These are phyloP conservation scores for Rhodosporidiobolus odoratus DNA, from an alignment of 768 basidiomycete genomes.

Conservation along the genomic window DNA sequence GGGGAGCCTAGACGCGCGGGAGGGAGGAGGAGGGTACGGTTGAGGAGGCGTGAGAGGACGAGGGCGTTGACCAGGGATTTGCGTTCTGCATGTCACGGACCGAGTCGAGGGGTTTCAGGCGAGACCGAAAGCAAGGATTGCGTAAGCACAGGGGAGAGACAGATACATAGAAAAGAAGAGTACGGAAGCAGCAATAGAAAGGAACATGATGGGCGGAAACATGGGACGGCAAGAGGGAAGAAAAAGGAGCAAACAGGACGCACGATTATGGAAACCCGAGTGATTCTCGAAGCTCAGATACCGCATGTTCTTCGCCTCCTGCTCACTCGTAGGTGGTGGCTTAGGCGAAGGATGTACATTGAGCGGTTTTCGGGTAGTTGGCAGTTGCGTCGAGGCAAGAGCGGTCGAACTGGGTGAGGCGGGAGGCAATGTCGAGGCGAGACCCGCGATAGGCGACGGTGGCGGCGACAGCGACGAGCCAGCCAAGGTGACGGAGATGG, in stretches of 20 bases:
- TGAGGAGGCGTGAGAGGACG: slow-evolving; percentile 22
- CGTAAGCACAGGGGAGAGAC: too few relatives aligned
- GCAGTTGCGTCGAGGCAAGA: too few relatives aligned
- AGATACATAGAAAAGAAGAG: neutral
- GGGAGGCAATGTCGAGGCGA: too few relatives aligned
- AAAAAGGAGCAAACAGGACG: neutral
- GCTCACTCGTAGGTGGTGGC: neutral
- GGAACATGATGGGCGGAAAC: too few relatives aligned
- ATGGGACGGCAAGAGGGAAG: neutral
- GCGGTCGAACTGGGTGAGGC: too few relatives aligned
- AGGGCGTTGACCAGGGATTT: slow-evolving; percentile 36
- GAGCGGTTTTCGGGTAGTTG: neutral
- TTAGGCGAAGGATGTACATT: slow-evolving; percentile 9
- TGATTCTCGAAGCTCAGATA: slow-evolving; percentile 17
- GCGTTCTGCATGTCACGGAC: slow-evolving; percentile 9
- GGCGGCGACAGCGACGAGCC: neutral
- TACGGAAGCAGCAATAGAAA: too few relatives aligned
- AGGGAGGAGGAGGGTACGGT: slow-evolving; percentile 34
- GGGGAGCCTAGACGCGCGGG: slow-evolving; percentile 28
- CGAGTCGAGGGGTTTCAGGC: too few relatives aligned
- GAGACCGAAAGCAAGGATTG: too few relatives aligned
- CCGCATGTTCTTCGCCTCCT: neutral
- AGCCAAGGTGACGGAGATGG: neutral
- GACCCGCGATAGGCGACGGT: too few relatives aligned
- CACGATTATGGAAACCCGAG: slow-evolving; percentile 37